phyloP scores from a whole-genome alignment of 441 rosid species.

The Corymbia calophylla region DNA sequence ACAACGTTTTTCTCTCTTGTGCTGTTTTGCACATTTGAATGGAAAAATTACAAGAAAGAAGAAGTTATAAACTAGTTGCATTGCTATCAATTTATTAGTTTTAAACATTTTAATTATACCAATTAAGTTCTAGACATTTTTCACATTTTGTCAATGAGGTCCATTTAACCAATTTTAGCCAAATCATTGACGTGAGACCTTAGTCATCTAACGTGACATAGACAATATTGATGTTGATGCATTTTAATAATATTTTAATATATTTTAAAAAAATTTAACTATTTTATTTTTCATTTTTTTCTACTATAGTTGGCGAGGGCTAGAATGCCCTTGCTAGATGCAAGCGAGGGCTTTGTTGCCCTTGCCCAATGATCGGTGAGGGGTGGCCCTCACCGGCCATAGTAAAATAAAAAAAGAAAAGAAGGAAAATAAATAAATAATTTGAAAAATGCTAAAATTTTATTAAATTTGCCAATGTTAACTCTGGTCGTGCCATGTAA shows the following conservation, averaged over 20 bases:
- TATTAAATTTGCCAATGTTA: fast-evolving
- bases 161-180: fast-evolving
- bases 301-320: fast-evolving
- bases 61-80: fast-evolving
- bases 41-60: too few species aligned
- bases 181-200: too few species aligned
- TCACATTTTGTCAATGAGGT: too few species aligned
- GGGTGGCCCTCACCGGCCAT: too few species aligned
- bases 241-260: too few species aligned
- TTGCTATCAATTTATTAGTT: fast-evolving
- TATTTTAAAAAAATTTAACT: fast-evolving
- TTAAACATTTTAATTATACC: too few species aligned
- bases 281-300: too few species aligned
- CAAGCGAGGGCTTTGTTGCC: neutral
- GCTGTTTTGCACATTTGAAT: too few species aligned
- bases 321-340: neutral
- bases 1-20: neutral
- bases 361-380: fast-evolving
- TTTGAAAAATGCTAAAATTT: too few species aligned
- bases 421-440: too few species aligned
- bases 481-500: fast-evolving
- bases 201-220: fast-evolving
- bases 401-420: too few species aligned
- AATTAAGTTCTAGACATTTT: too few species aligned
- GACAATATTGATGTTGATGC: fast-evolving